Base-by-base conservation (phyloP, 345 rosid species). In the Anastatica hierochuntica region DNA sequence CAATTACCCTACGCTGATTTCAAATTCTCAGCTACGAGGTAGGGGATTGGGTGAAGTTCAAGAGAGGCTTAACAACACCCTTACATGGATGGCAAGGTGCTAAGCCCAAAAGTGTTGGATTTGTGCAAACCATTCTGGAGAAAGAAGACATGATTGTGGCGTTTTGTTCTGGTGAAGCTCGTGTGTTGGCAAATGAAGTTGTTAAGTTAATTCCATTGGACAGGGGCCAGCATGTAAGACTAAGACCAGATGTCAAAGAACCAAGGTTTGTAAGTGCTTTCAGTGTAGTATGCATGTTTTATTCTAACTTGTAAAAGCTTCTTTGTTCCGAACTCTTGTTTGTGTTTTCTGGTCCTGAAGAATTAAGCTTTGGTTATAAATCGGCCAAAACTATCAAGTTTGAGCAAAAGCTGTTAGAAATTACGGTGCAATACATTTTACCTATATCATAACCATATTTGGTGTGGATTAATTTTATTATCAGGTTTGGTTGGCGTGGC, bases 41-140 rank as follows among this genome's bases (percentile, higher is more conserved):
- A 46, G 97, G 97, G 43, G 97, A 92, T 64, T 92, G 98, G 98
- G 86, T 88, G 68, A 92, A 88, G 74, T 88, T 85, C 64, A 88
- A 71, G 70, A 83, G 94, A 78, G 76, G 79, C 63, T 71, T 85
- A 57, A 73, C 71, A 14, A 55, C 75, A 61, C 98, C 96, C 27
- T 43, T 77, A 17, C 69, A 81, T 73, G 98, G 95, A 35, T 88
- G 96, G 98, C 98, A 88, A 81, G 83, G 84, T 71, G 98, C 96
- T 49, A 78, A 71, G 50, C 83, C 76, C 53, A 80, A 70, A 65
- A 92, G 96, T 70, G 95, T 92, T 63, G 96, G 96, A 60, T 92
- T 92, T 85, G 95, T 92, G 68, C 98, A 84, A 74, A 74, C 53
- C 62, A 78, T 84, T 26, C 71, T 73, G 31, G 96, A 85, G 70